Percentiles rank a stretch among this genome's conserved stretches.
phyloP scores from a whole-genome alignment of 2,329 filamentous ascomycete genomes.

The Phialocephala subalpina region DNA sequence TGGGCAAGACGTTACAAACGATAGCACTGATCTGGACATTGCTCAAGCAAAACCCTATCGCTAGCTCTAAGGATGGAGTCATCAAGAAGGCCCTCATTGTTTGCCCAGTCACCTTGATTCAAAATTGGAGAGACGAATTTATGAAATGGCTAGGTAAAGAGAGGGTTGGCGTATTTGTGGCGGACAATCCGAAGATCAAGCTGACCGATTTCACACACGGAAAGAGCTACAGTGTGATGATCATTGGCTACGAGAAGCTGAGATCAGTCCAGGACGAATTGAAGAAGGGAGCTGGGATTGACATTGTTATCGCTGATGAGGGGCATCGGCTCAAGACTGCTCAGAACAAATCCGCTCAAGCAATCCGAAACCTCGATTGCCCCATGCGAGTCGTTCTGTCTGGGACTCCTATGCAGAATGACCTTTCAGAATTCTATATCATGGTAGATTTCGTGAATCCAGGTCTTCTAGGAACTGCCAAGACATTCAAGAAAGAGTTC shows the following conservation, averaged over 20 bases:
- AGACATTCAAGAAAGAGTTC: constrained; percentile 95
- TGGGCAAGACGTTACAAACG: constrained; percentile 78
- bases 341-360: constrained; percentile 89
- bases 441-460: constrained; percentile 92
- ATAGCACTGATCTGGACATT: constrained; percentile 77
- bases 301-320: constrained; percentile 96
- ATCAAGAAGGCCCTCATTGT: constrained; percentile 77
- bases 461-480: constrained; percentile 90
- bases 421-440: constrained; percentile 92
- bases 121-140: constrained; percentile 78
- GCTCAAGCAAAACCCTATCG: constrained; percentile 74
- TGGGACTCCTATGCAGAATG: constrained; percentile 96
- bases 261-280: constrained; percentile 71
- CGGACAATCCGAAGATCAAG: constrained; percentile 64
- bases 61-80: constrained; percentile 61
- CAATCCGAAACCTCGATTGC: constrained; percentile 89
- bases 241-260: constrained; percentile 77
- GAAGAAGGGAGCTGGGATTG: constrained; percentile 67
- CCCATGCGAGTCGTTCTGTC: constrained; percentile 43
- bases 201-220: constrained; percentile 75
- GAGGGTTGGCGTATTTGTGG: constrained; percentile 72
- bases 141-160: constrained; percentile 78
- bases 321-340: constrained; percentile 98
- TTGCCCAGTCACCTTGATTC: constrained; percentile 75
- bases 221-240: constrained; percentile 74